These are phyloP conservation scores for Colletotrichum abscissum DNA, from an alignment of 2,329 filamentous ascomycete genomes.

Conservation along the genomic window DNA sequence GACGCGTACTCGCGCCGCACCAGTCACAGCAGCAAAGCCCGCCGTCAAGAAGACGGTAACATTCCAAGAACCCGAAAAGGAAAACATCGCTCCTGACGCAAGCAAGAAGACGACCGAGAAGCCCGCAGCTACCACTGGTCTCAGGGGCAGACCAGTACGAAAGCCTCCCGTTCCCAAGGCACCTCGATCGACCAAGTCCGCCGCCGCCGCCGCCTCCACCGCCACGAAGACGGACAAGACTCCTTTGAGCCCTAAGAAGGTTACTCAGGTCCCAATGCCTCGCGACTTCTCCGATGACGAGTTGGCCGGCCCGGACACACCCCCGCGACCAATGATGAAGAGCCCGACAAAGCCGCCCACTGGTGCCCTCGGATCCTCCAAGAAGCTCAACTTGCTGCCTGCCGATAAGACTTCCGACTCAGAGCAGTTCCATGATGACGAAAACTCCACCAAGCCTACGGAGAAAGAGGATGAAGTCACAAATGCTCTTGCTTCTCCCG, in stretches of 20 bases:
- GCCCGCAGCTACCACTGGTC: constrained; percentile 44
- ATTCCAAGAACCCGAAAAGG: constrained; percentile 74
- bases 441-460: constrained; percentile 32
- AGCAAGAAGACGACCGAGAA: constrained; percentile 47
- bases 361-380: constrained; percentile 43
- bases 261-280: constrained; percentile 64
- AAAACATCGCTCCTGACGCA: constrained; percentile 63
- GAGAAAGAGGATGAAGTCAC: constrained; percentile 34
- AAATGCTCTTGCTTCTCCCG: constrained; percentile 63
- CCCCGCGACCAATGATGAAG: constrained; percentile 64
- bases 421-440: constrained; percentile 38
- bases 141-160: constrained; percentile 58
- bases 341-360: constrained; percentile 64
- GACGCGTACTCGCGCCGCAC: constrained; percentile 41
- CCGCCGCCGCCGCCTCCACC: constrained; percentile 38
- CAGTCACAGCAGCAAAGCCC: constrained; percentile 51
- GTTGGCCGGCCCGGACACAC: constrained; percentile 62
- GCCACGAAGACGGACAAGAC: constrained; percentile 53
- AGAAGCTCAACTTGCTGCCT: constrained; percentile 48
- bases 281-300: constrained; percentile 70
- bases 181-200: constrained; percentile 42
- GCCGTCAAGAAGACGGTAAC: constrained; percentile 70
- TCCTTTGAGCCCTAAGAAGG: constrained; percentile 74
- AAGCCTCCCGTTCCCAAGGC: constrained; percentile 49
- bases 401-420: constrained; percentile 14